Evolutionary conservation across 2,329 filamentous ascomycete species (phyloP).

Genomic region (Apiospora arundinis): DNA sequence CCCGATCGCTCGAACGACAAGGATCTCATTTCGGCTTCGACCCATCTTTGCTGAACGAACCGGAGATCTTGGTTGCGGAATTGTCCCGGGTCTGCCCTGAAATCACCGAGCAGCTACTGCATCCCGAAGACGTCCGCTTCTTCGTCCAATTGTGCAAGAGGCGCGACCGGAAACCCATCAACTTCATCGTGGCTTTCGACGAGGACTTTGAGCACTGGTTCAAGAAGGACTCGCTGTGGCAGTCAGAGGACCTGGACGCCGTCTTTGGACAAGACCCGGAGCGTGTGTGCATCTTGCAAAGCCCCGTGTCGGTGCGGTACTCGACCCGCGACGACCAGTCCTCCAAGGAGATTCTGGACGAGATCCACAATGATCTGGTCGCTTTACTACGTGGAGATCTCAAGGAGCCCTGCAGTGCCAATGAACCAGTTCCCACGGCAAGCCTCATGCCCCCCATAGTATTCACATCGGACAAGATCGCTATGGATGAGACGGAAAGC

Average conservation of each 20-base stretch:
- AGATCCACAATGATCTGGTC: conserved; percentile 80
- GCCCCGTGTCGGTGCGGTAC: conserved; percentile 79
- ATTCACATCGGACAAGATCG: background rate
- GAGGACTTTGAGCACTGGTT: conserved; percentile 99
- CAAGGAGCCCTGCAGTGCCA: conserved; percentile 66
- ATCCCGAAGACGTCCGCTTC: conserved; percentile 95
- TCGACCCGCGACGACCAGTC: conserved; percentile 58
- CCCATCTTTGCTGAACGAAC: conserved; percentile 80
- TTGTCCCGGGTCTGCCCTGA: conserved; percentile 79
- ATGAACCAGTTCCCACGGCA: background rate
- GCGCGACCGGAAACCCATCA: conserved; percentile 92
- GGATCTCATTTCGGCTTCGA: conserved; percentile 63
- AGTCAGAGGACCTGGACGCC: conserved; percentile 95
- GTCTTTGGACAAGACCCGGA: conserved; percentile 96
- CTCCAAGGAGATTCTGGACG: conserved; percentile 90
- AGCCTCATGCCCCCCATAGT: background rate
- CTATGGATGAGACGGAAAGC: background rate
- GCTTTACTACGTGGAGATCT: conserved; percentile 67
- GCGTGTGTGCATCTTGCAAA: conserved; percentile 93
- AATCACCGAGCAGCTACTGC: conserved; percentile 88
- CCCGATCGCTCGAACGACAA: conserved; percentile 94
- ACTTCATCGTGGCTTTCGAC: conserved; percentile 93
- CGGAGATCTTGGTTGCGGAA: background rate
- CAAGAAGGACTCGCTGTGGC: conserved; percentile 99
- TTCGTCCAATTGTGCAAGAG: conserved; percentile 92